Base-by-base conservation (phyloP, 2,329 filamentous ascomycete genomes). In the Biscogniauxia sp. region DNA sequence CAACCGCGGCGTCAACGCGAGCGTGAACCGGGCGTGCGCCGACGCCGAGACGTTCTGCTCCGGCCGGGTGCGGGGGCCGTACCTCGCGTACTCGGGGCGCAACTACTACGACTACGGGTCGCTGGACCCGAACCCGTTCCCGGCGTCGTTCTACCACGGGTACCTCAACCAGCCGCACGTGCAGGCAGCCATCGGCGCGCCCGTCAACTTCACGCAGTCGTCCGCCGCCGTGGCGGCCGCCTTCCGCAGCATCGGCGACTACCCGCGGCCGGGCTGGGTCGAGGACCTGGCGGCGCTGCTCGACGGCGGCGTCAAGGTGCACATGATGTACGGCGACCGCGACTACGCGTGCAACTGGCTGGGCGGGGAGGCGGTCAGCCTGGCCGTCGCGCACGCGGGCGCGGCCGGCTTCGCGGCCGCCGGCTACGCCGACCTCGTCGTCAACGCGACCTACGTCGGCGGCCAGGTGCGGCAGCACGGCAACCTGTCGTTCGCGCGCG, bases 381-480 rank as follows among this genome's bases (percentile, higher is more conserved):
- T 85, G 4, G 76, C 76, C 1, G 76, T 85, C 45, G 74, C 80
- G 8, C 81, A 82, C 68, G 70, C 74, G 5, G 69, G 74, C 25
- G 72, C 77, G 5, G 69, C 74, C 5, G 68, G 73, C 2, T 87
- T 87, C 73, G 73, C 60, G 23, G 66, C 64, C 0, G 85, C 89
- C 1, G 88, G 88, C 0, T 92, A 92, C 71, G 81, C 83, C 0
- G 83, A 86, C 15, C 82, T 92, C 60, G 75, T 84, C 11, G 82
- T 87, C 17, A 86, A 89, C 67, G 79, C 78, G 9, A 79, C 81
- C 6, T 86, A 86, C 74, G 81, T 84, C 69, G 87, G 82, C n/a
- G 90, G 89, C 1, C 83, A 85, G 64, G 88, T 90, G 0, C 81
- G 89, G 0, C 88, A 92, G 70, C 85, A 84, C 66, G 88, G 88